A percentile compares a stretch with the other conserved stretches of the same genome.
phyloP scores from a whole-genome alignment of 78 protist genomes.

The Pigoraptor vietnamica region DNA sequence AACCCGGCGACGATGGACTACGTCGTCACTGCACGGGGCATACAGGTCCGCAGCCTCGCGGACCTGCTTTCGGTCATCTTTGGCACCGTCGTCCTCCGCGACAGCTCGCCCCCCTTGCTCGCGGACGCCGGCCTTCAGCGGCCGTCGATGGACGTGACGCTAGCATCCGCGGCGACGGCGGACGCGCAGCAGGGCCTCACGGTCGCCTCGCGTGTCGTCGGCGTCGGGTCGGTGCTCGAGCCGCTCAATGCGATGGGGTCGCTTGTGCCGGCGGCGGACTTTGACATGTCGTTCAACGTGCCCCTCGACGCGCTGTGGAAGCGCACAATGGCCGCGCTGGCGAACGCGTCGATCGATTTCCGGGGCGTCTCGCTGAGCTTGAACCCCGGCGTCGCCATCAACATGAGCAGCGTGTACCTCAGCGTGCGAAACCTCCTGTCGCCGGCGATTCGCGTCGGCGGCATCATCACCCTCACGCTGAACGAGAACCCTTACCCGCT shows the following conservation, averaged over 20 bases:
- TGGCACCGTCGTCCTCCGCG: background rate
- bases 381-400: background rate
- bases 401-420: background rate
- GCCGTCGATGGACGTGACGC: background rate
- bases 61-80: background rate
- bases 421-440: background rate
- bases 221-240: background rate
- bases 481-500: background rate
- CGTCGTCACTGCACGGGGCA: background rate
- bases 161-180: background rate
- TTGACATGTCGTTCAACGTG: background rate
- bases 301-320: background rate
- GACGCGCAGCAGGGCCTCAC: background rate
- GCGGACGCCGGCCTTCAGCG: background rate
- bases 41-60: background rate
- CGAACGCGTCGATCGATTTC: background rate
- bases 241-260: background rate
- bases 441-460: background rate
- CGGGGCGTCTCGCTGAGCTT: background rate
- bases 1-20: background rate
- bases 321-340: background rate
- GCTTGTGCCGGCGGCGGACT: background rate
- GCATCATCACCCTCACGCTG: background rate
- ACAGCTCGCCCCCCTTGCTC: background rate
- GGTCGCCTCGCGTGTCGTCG: background rate